phyloP scores from a whole-genome alignment of 2,329 filamentous ascomycete genomes.

The Colletotrichum sidae region DNA sequence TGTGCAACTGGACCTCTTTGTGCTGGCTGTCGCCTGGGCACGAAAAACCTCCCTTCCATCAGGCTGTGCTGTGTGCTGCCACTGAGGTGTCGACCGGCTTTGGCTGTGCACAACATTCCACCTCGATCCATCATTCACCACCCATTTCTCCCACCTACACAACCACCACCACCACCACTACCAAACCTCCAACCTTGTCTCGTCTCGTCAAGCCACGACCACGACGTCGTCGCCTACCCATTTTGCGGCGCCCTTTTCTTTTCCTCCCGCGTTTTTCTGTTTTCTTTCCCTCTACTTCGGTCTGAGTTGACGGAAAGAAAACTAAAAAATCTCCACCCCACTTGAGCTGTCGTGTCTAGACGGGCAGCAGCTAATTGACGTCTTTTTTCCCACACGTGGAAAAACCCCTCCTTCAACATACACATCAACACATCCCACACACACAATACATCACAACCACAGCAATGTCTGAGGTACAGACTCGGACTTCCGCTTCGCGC shows the following conservation, averaged over 20 bases:
- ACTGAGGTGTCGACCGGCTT: constrained; percentile 20
- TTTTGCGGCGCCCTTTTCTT: constrained; percentile 40
- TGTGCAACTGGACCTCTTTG: background rate
- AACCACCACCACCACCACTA: constrained; percentile 39
- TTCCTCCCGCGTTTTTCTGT: constrained; percentile 37
- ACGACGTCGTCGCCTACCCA: constrained; percentile 36
- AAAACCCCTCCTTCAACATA: constrained; percentile 30
- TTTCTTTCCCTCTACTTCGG: constrained; percentile 39
- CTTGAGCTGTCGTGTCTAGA: constrained; percentile 36
- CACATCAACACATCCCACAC: constrained; percentile 23
- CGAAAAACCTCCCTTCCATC: constrained; percentile 30
- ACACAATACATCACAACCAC: constrained; percentile 33
- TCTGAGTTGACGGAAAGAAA: constrained; percentile 40
- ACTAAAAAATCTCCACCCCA: constrained; percentile 16
- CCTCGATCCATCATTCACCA: constrained; percentile 40
- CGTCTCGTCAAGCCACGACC: constrained; percentile 37
- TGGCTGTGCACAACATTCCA: constrained; percentile 39
- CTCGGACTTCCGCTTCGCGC: constrained; percentile 84
- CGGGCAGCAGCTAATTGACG: constrained; percentile 38
- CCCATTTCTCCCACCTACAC: constrained; percentile 36
- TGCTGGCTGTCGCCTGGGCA: constrained; percentile 18
- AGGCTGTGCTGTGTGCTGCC: constrained; percentile 34
- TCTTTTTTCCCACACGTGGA: constrained; percentile 35
- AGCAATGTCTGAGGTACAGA: constrained; percentile 92
- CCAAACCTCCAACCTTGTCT: constrained; percentile 27